A percentile compares a stretch with the other conserved stretches of the same genome.
Conservation (phyloP, 1,284 basidiomycete species). For the Marasmius oreades region DNA sequence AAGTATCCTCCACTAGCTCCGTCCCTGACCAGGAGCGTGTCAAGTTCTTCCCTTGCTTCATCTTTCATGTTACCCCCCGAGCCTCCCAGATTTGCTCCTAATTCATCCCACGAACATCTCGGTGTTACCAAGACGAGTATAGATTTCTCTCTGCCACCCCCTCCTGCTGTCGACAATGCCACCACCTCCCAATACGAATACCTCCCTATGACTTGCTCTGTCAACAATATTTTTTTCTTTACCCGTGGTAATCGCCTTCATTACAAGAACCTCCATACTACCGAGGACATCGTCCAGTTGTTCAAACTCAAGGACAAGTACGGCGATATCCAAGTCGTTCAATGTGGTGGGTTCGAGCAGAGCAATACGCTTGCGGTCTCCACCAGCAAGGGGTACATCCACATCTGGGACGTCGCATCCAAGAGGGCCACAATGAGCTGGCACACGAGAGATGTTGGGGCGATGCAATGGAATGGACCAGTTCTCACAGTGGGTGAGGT, state of each 20-base stretch:
- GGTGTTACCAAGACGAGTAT: constrained; percentile 35
- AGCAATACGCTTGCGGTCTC: constrained; percentile 42
- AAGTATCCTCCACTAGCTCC: constrained; percentile 1
- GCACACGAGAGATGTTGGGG: constrained; percentile 41
- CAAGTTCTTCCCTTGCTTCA: constrained; percentile 29
- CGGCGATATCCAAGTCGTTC: constrained; percentile 41
- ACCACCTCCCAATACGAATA: background rate
- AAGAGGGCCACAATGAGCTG: constrained; percentile 43
- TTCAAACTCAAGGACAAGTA: constrained; percentile 44
- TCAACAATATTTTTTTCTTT: constrained; percentile 42
- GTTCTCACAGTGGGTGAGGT: constrained; percentile 44
- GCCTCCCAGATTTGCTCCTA: constrained; percentile 24
- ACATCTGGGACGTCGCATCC: constrained; percentile 48
- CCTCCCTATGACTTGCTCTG: constrained; percentile 39
- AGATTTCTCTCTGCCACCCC: constrained; percentile 30
- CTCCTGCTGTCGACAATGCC: background rate
- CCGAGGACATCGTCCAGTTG: constrained; percentile 46
- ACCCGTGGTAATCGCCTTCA: constrained; percentile 50
- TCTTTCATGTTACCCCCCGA: constrained; percentile 17
- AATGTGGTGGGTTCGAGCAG: constrained; percentile 35
- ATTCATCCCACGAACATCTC: constrained; percentile 35
- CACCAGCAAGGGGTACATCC: constrained; percentile 26
- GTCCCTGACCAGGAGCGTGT: constrained; percentile 33
- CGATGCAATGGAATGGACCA: constrained; percentile 46
- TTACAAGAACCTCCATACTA: constrained; percentile 38